phyloP scores from a whole-genome alignment of 2,329 filamentous ascomycete species.

The Aspergillus tanneri region DNA sequence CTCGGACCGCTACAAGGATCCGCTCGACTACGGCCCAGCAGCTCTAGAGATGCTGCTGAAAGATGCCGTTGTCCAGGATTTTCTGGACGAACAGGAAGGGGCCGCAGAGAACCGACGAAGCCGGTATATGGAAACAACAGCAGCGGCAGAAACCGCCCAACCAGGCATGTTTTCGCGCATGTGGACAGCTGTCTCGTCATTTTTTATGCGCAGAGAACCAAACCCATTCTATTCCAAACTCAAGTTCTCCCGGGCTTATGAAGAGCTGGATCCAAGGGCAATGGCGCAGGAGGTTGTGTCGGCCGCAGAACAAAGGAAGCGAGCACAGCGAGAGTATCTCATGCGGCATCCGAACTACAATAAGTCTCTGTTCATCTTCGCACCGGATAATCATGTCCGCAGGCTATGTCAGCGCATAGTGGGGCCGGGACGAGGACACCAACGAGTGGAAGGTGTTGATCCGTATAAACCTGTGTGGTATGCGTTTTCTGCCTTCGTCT shows the following conservation, averaged over 20 bases:
- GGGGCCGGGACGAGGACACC: conserved; percentile 80
- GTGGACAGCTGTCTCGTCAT: conserved; percentile 60
- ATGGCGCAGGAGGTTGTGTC: conserved; percentile 90
- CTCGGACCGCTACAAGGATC: conserved; percentile 68
- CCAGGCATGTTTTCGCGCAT: conserved; percentile 60
- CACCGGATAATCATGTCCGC: conserved; percentile 72
- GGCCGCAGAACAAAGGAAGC: conserved; percentile 77
- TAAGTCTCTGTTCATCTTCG: conserved; percentile 84
- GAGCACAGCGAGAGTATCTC: conserved; percentile 87
- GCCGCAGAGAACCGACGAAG: conserved; percentile 26
- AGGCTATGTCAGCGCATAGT: conserved; percentile 85
- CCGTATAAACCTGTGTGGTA: conserved; percentile 93
- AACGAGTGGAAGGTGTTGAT: conserved; percentile 84
- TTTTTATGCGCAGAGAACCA: conserved; percentile 67
- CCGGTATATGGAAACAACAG: conserved; percentile 30
- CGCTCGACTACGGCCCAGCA: conserved; percentile 85
- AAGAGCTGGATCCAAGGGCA: conserved; percentile 76
- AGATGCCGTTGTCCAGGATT: conserved; percentile 91
- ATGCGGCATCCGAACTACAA: conserved; percentile 87
- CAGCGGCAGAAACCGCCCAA: conserved; percentile 47
- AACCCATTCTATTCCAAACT: conserved; percentile 94
- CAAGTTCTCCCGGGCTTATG: conserved; percentile 67
- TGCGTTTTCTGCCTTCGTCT: conserved; percentile 87
- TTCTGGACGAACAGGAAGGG: conserved; percentile 71
- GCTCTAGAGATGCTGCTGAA: conserved; percentile 96